Conservation (phyloP, 2,329 filamentous ascomycete genomes). For the Talaromyces sp. region DNA sequence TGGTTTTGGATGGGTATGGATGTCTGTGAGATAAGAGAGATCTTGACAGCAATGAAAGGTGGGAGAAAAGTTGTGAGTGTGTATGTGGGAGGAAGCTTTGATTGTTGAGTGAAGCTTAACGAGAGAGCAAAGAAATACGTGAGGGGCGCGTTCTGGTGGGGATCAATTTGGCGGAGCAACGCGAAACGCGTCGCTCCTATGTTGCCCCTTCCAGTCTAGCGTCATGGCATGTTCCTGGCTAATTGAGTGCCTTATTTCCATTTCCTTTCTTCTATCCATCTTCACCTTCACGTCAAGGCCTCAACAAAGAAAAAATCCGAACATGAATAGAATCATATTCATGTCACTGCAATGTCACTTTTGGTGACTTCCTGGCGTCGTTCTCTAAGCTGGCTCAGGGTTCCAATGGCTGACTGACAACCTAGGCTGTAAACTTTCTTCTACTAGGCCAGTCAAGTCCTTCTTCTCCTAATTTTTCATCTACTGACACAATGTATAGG, state of each 20-base stretch:
- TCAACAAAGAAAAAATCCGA: neutral
- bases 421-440: neutral
- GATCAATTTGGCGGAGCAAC: neutral
- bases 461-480: neutral
- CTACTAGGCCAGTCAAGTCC: neutral
- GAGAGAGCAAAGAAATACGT: slow-evolving; percentile 1
- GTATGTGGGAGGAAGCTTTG: neutral
- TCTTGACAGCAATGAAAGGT: neutral
- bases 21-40: no score
- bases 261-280: neutral
- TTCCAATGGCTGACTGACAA: neutral
- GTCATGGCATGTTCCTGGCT: neutral
- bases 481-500: no score
- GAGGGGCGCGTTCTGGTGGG: slow-evolving; percentile 9
- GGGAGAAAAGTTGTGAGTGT: neutral
- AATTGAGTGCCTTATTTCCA: neutral
- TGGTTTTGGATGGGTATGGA: neutral
- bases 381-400: neutral
- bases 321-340: neutral
- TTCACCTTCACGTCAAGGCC: neutral
- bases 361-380: neutral
- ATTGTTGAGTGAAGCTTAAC: neutral
- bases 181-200: slow-evolving; percentile 8
- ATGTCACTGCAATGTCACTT: neutral
- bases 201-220: neutral